These are phyloP conservation scores for Hsuehochloa calcarea DNA, from an alignment of 176 grass and related monocot genomes.

Conservation along the genomic window DNA sequence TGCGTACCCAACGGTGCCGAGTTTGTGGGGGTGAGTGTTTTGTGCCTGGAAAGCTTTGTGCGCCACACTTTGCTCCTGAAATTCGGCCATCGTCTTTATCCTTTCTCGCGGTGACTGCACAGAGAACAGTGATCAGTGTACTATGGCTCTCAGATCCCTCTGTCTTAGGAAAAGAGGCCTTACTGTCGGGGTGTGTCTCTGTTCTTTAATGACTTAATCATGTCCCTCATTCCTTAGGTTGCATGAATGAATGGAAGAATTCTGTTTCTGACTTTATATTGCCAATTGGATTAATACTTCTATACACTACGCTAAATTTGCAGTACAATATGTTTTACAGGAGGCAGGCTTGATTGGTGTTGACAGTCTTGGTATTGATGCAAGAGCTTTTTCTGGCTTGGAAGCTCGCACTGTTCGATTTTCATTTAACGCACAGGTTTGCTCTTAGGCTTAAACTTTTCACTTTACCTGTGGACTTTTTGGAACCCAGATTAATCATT, in stretches of 20 bases:
- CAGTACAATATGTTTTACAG: constrained; percentile 43
- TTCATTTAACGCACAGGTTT: constrained; percentile 80
- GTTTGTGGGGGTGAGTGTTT: too few relatives aligned
- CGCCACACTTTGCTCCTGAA: too few relatives aligned
- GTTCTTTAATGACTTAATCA: too few relatives aligned
- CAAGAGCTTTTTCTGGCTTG: constrained; percentile 73
- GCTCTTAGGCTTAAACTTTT: constrained; percentile 3
- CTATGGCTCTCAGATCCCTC: constrained; percentile 62
- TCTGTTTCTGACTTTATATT: background rate
- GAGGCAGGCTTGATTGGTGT: constrained; percentile 75
- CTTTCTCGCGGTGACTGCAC: too few relatives aligned
- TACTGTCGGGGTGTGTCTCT: constrained; percentile 58
- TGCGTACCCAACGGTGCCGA: too few relatives aligned
- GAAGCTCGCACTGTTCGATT: constrained; percentile 74
- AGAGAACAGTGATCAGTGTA: constrained; percentile 51
- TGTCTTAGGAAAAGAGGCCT: constrained; percentile 86
- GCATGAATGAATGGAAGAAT: too few relatives aligned
- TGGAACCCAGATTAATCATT: constrained; percentile 9
- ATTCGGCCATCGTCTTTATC: too few relatives aligned
- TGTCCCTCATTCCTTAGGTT: too few relatives aligned
- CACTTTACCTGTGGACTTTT: background rate
- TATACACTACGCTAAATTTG: constrained; percentile 8
- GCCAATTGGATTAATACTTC: background rate
- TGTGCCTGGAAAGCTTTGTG: too few relatives aligned
- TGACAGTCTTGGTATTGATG: constrained; percentile 86